phyloP scores from a whole-genome alignment of 2,329 filamentous ascomycete species.

The Lasiodiplodia sp. region DNA sequence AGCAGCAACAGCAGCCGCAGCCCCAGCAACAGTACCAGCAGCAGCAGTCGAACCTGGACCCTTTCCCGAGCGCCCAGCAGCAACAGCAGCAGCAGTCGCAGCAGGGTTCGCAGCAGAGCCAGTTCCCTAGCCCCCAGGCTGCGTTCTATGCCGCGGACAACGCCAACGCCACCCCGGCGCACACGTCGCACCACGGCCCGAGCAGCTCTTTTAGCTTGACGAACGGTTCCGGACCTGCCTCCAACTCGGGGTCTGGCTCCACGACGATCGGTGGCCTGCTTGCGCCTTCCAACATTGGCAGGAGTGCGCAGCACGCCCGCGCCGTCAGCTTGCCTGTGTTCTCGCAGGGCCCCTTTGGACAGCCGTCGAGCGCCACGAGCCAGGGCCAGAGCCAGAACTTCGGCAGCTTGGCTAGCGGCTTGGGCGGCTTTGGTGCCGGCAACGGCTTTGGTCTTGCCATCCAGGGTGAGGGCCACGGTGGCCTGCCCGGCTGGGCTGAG shows the following conservation, averaged over 20 bases:
- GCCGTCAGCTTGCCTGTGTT: slow-evolving; percentile 87
- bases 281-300: slow-evolving; percentile 70
- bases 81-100: slow-evolving; percentile 38
- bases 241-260: slow-evolving; percentile 57
- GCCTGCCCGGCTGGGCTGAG: slow-evolving; percentile 69
- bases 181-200: slow-evolving; percentile 62
- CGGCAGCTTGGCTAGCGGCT: slow-evolving; percentile 65
- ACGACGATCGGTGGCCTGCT: slow-evolving; percentile 80
- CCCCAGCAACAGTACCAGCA: slow-evolving; percentile 54
- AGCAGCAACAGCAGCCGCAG: slow-evolving; percentile 73
- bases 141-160: slow-evolving; percentile 76
- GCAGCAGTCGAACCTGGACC: slow-evolving; percentile 51
- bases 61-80: slow-evolving; percentile 38
- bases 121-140: slow-evolving; percentile 78
- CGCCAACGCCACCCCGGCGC: slow-evolving; percentile 53
- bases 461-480: slow-evolving; percentile 58
- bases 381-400: slow-evolving; percentile 57
- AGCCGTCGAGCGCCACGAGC: slow-evolving; percentile 43
- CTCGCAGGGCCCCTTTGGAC: slow-evolving; percentile 64
- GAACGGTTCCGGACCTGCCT: slow-evolving; percentile 36
- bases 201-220: slow-evolving; percentile 58
- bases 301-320: slow-evolving; percentile 71
- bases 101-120: slow-evolving; percentile 64
- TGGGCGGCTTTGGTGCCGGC: slow-evolving; percentile 62
- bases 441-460: slow-evolving; percentile 68